Base-by-base conservation (phyloP, 2,329 filamentous ascomycete species). In the Exophiala bonariae region DNA sequence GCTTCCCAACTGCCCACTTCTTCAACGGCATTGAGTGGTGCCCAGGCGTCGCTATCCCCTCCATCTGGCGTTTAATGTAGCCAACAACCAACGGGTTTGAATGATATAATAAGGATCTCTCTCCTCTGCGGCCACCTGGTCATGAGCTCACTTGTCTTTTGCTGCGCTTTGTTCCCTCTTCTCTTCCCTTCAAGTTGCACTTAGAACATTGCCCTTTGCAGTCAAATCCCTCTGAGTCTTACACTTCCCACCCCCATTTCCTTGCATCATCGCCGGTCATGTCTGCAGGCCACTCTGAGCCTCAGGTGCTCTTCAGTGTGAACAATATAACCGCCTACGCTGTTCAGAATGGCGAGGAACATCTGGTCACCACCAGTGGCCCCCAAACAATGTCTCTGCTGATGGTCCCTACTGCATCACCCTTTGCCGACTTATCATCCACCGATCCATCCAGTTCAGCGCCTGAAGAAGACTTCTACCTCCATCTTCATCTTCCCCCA, bases 401-500 rank as follows among this genome's bases (percentile, higher is more conserved):
- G 61, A 97, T 97, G 92, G 92, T 97, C 14, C 92, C 92, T 5
- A 96, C 92, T 3, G 86, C 86, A 13, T 88, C 88, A 22, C 80
- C 85, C 18, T 87, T 76, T 53, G 69, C 78, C 38, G 74, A 77
- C 54, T 65, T 79, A 37, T 73, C 74, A 52, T 79, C 77, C 47
- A 73, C 81, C 35, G 77, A 81, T 45, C 75, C 77, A 36, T 76
- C 81, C 56, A 76, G 75, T 49, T 74, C 78, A 44, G 61, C 65
- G 3, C 76, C 79, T 3, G 86, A 91, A 63, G 87, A 96, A 65
- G 93, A 97, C 74, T 97, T 96, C 73, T 97, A 97, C 67, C 82
- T 99, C 4, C 92, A 97, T 68, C 81, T 99, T 18, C 90, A 96
- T 62, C 82, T 97, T 8, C 91, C 92, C 11, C 92, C 92, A 16